Base-by-base conservation (phyloP, 176 grass and related monocot species). In the Pontederia crassipes region DNA sequence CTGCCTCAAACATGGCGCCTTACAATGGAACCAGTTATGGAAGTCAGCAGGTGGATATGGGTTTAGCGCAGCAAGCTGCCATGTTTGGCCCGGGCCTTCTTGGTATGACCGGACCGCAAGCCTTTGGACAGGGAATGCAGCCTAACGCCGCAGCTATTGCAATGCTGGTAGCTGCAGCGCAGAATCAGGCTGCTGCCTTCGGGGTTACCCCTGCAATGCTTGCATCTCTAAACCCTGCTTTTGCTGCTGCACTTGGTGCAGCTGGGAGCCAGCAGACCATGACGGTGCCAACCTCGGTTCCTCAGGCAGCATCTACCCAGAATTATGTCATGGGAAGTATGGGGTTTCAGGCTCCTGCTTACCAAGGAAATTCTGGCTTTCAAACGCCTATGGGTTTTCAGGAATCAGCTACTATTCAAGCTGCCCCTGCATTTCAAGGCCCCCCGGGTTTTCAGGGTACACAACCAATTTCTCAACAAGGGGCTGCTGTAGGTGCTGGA, bases 101-200 rank as follows among this genome's bases (percentile, higher is more conserved):
- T 15, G 62, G 47, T 45, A 60, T 92, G 18, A 81, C 82, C 48
- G 85, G 77, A 52, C 80, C 76, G 32, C 84, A 90, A 66, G 73
- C 70, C n/a, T 90, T 83, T 69, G 84, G 78, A 2, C 71, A 55
- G 32, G 71, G 71, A 9, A 47, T 74, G 35, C 88, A 92, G 61
- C 94, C 88, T 49, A 98, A 89, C 74, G 81, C 89, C 18, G 89
- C 94, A 81, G 74, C 85, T 66, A 80, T 98, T 54, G 85, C 94
- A 14, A 88, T 98, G 80, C 81, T 98, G 72, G 89, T 85, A 57
- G 88, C 94, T 0, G 87, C 94, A 10, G 86, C 86, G 84, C 94
- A 98, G 64, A 98, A 98, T 77, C 87, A 81, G 9, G 75, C 53
- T 45, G 32, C 32, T 40, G 67, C 75, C 52, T 74, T 83, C 64